Evolutionary conservation across 139 green algal genomes (phyloP), one percentile per base, ranked within the genome.

Genomic region (Chlamydomonas sp.): DNA sequence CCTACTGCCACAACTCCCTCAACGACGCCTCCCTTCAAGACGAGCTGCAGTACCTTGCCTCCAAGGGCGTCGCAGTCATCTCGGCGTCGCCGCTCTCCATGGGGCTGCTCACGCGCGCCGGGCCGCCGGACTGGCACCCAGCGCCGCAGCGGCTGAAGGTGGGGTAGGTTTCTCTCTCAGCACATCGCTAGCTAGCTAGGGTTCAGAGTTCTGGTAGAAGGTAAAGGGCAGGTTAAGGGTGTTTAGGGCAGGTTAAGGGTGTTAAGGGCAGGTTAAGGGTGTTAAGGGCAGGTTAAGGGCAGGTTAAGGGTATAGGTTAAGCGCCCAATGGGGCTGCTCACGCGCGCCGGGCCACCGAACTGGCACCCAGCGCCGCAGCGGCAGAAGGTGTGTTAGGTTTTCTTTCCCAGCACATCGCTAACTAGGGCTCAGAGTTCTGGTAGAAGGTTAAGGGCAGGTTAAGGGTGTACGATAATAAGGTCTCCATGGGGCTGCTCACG

Each of bases 401-500:
- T n/a, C n/a, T n/a, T n/a, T n/a, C n/a, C n/a, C n/a, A n/a, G n/a
- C n/a, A n/a, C n/a, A n/a, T n/a, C n/a, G n/a, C n/a, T n/a, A n/a
- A n/a, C n/a, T n/a, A n/a, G n/a, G n/a, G n/a, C n/a, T n/a, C n/a
- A n/a, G n/a, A n/a, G n/a, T n/a, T n/a, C n/a, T n/a, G n/a, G n/a
- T n/a, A n/a, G n/a, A n/a, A n/a, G n/a, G n/a, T n/a, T n/a, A n/a
- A n/a, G n/a, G n/a, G n/a, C n/a, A n/a, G n/a, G n/a, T n/a, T n/a
- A n/a, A n/a, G n/a, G n/a, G n/a, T n/a, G n/a, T n/a, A n/a, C n/a
- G n/a, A 54, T 13, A 54, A 13, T 26, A 13, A 54, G 0, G 74
- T 98, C 5, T 84, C 80, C 66, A 98, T 98, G 92, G 93, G 93
- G 28, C 79, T 98, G 35, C 80, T 98, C 5, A 96, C 92, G 54